Evolutionary conservation across 257 asterid species (phyloP).

Genomic region (Coffea canephora): DNA sequence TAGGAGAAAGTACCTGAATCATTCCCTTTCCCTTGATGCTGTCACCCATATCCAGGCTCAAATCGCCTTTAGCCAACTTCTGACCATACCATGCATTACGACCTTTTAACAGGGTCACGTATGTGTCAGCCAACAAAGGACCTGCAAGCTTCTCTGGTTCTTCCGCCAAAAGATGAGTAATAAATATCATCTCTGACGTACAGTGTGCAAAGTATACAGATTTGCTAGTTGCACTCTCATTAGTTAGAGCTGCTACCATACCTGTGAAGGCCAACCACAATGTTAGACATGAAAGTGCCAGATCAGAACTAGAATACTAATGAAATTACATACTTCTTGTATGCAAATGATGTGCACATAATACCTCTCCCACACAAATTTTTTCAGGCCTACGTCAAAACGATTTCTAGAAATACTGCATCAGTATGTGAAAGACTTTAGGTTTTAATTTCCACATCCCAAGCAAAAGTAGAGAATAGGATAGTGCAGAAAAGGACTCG

Average conservation of each 20-base stretch:
- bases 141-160: slow-evolving; percentile 94
- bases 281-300: neutral
- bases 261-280: slow-evolving; percentile 9
- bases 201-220: slow-evolving; percentile 57
- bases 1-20: slow-evolving; percentile 60
- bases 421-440: neutral
- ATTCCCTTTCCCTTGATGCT: slow-evolving; percentile 94
- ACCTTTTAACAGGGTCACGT: slow-evolving; percentile 82
- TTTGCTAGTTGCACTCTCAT: slow-evolving; percentile 89
- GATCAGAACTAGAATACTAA: neutral
- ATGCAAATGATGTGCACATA: neutral
- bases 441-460: neutral
- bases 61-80: slow-evolving; percentile 74
- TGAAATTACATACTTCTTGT: neutral
- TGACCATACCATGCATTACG: slow-evolving; percentile 95
- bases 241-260: slow-evolving; percentile 90
- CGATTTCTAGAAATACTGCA: neutral
- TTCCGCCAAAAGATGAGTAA: slow-evolving; percentile 76
- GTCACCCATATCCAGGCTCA: slow-evolving; percentile 81
- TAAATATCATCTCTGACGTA: slow-evolving; percentile 90
- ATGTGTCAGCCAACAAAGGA: slow-evolving; percentile 91
- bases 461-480: neutral
- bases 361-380: neutral
- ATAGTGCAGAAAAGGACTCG: neutral
- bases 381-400: neutral